Evolutionary conservation across 257 asterid genomes (phyloP).

Genomic region (Craterostigma plantagineum): DNA sequence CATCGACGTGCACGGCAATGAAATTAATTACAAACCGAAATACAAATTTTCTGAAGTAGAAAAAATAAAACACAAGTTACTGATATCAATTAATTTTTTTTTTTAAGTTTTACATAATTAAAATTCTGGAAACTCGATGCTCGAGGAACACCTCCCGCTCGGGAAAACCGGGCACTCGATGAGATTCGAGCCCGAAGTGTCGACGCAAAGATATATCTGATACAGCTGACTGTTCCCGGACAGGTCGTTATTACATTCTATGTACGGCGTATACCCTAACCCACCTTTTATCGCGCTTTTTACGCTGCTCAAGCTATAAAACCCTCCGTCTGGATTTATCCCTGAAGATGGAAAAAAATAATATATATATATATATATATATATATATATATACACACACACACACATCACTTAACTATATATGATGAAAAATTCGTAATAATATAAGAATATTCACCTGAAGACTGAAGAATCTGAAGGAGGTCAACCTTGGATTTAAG

Average conservation of each 20-base stretch:
- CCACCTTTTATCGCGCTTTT: constrained; percentile 5
- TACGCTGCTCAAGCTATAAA: constrained; percentile 7
- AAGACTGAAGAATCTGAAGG: neutral
- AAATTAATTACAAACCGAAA: too few relatives aligned
- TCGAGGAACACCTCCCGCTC: constrained; percentile 9
- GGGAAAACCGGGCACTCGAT: constrained; percentile 12
- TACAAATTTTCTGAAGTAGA: too few relatives aligned
- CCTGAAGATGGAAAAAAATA: constrained; percentile 1
- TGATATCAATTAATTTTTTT: too few relatives aligned
- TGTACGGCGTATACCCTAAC: constrained; percentile 8
- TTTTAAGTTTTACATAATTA: too few relatives aligned
- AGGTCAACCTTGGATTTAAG: neutral
- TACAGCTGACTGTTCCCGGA: constrained; percentile 13
- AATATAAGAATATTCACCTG: neutral
- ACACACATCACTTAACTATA: too few relatives aligned
- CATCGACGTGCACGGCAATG: too few relatives aligned
- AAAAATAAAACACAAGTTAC: too few relatives aligned
- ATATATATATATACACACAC: too few relatives aligned
- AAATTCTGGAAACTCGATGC: constrained; percentile 12
- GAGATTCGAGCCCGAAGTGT: constrained; percentile 11
- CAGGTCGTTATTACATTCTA: constrained; percentile 13
- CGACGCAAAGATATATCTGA: constrained; percentile 15
- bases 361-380: too few relatives aligned
- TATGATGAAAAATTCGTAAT: too few relatives aligned
- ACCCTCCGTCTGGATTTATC: constrained; percentile 10